These are phyloP conservation scores for Suhomyces kunorum DNA, from an alignment of 1,139 yeast species.

Conservation along the genomic window DNA sequence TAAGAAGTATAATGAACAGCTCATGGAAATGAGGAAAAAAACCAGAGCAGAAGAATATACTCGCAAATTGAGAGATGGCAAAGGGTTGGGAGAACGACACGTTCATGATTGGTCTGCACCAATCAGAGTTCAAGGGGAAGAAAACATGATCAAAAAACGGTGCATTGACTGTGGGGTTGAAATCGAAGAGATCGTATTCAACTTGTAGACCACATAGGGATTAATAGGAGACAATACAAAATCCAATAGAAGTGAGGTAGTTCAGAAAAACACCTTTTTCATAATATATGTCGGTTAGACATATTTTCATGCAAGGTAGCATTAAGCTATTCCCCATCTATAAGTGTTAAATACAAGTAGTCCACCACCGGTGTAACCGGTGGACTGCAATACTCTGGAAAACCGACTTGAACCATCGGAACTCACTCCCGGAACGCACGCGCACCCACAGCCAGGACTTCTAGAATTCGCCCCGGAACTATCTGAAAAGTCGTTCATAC, in stretches of 20 bases:
- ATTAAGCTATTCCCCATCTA: too few species aligned
- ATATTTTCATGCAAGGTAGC: neutral
- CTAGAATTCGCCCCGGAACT: neutral
- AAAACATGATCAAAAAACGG: conserved; percentile 53
- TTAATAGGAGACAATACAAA: neutral
- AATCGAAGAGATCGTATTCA: conserved; percentile 59
- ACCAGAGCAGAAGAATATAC: conserved; percentile 93
- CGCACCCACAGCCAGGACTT: neutral
- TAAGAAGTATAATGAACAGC: conserved; percentile 69
- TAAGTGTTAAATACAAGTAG: too few species aligned
- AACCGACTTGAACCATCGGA: neutral
- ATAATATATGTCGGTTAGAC: neutral
- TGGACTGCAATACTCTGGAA: too few species aligned
- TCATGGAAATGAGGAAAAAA: conserved; percentile 83
- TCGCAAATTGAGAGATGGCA: conserved; percentile 61
- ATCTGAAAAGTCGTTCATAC: conserved; percentile 11
- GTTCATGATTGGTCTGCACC: conserved; percentile 79
- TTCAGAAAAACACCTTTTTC: too few species aligned
- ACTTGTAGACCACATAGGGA: conserved; percentile 1
- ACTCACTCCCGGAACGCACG: too few species aligned
- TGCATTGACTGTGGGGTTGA: conserved; percentile 87
- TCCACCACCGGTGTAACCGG: too few species aligned
- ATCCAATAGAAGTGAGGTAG: neutral
- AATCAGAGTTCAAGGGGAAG: conserved; percentile 34
- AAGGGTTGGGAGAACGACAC: conserved; percentile 55